Evolutionary conservation across 306 rosid species (phyloP), one percentile per base, ranked within the genome.

Genomic region (Sindora glabra): DNA sequence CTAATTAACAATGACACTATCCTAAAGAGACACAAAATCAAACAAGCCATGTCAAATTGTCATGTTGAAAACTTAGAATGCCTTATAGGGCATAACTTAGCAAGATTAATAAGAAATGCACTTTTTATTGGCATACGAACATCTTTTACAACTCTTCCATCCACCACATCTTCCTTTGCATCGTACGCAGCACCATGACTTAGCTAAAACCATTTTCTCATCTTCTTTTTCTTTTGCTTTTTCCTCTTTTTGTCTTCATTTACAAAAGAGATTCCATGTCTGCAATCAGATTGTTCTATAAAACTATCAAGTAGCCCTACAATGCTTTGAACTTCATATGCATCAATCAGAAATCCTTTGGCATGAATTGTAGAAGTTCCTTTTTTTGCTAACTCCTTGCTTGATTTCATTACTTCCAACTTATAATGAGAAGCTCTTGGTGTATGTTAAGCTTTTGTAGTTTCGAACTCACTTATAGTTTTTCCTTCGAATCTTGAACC

Each of bases 381-480:
- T 41, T 59, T 26, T 49, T 40, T 14, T 47, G 24, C 36, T 64
- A n/a, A n/a, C n/a, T 16, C 50, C 27, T 25, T 15, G 5, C 58
- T 59, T 56, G 58, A 68, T 44, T 32, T 45, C 69, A 61, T 38
- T 8, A 95, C 88, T 70, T 85, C 92, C 13, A 81, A 65, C 69
- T 67, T 86, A 77, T 81, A 92, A 48, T 89, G 83, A 0, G 96
- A 92, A 14, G 98, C 90, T 59, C 57, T 52, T 1, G 74, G 60
- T 13, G 16, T 39, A 2, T 9, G 73, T 11, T 22, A 53, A 19
- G 52, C 49, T 45, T 65, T 71, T 5, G 71, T 56, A 1, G 48
- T 11, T 18, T 48, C 74, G 56, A 74, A 74, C 55, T 85, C 96
- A 1, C 11, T 74, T 40, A 57, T 30, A 5, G 62, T 17, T 52